phyloP scores from a whole-genome alignment of 257 asterid species.

The Lithospermum erythrorhizon region DNA sequence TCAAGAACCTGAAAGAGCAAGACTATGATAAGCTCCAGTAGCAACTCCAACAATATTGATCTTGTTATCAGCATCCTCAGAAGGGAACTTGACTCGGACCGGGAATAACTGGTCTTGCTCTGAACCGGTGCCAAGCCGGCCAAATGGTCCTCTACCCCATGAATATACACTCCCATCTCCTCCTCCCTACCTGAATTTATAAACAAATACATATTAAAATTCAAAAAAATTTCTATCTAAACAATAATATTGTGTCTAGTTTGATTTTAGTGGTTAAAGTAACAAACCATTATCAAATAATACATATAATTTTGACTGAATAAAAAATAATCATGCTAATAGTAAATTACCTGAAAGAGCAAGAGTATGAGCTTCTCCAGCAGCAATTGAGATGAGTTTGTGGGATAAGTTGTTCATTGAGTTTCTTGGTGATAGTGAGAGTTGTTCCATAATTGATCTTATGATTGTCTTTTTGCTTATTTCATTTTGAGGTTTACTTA shows the following conservation, averaged over 20 bases:
- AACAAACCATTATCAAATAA: no score
- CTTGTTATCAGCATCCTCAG: conserved; percentile 25
- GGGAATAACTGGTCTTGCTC: conserved; percentile 53
- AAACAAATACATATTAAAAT: neutral
- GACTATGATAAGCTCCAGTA: conserved; percentile 91
- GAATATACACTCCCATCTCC: conserved; percentile 80
- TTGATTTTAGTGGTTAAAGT: no score
- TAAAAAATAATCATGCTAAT: no score
- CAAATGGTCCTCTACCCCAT: conserved; percentile 93
- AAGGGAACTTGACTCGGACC: conserved; percentile 37
- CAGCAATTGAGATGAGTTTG: conserved; percentile 41
- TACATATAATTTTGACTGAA: no score
- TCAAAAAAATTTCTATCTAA: neutral
- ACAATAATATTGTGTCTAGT: no score
- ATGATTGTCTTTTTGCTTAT: no score
- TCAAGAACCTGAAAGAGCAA: conserved; percentile 67
- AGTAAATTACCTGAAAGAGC: conserved; percentile 76
- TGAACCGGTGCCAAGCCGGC: conserved; percentile 77
- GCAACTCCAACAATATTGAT: conserved; percentile 61
- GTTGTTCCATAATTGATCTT: no score
- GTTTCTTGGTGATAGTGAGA: neutral
- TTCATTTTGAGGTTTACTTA: no score
- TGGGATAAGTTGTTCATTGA: conserved; percentile 26
- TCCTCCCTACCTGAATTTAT: conserved; percentile 5
- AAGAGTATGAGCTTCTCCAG: conserved; percentile 93